Evolutionary conservation across 2,329 filamentous ascomycete species (phyloP), one percentile per base, ranked within the genome.

Genomic region (Xylariales sp.): DNA sequence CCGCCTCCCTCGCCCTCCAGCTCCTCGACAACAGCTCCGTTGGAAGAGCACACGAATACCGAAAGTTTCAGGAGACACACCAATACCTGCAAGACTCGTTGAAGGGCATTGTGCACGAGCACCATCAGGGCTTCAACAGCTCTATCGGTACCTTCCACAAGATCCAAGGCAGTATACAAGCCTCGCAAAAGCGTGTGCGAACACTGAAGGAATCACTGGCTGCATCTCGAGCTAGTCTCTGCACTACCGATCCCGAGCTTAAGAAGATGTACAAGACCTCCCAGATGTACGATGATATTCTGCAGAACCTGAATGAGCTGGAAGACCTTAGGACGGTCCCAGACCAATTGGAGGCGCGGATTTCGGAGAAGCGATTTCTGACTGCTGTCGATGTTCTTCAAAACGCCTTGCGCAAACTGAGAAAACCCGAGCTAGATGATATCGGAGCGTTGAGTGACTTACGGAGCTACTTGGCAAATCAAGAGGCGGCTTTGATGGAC

Each of bases 91-190:
- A 98, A 60, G 84, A 85, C 53, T 90, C 91, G 8, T 73, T 98
- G 43, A 96, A 95, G 64, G 82, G 83, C 24, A 95, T 98, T 54
- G 93, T 98, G 19, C 95, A 98, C 62, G 91, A 98, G 67, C 91
- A 98, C 59, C 91, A 98, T 59, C 93, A 98, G 63, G 94, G 93
- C 34, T 98, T 98, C 75, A 98, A 97, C 67, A 95, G 88, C 63
- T 96, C 91, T 38, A 97, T 98, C 49, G 93, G 91, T 62, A 97
- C 91, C 15, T 98, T 97, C 59, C 94, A 98, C 71, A 96, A 95
- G 65, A 98, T 98, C 47, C 93, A 98, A 63, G 81, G 83, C 39
- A 95, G 88, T 64, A 93, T 98, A 50, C 86, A 91, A 55, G 74
- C 80, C 38, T 95, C 89, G 12, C 93, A 98, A 64, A 82, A 82